Evolutionary conservation across 2,329 filamentous ascomycete genomes (phyloP).

Genomic region (Claviceps sp.): DNA sequence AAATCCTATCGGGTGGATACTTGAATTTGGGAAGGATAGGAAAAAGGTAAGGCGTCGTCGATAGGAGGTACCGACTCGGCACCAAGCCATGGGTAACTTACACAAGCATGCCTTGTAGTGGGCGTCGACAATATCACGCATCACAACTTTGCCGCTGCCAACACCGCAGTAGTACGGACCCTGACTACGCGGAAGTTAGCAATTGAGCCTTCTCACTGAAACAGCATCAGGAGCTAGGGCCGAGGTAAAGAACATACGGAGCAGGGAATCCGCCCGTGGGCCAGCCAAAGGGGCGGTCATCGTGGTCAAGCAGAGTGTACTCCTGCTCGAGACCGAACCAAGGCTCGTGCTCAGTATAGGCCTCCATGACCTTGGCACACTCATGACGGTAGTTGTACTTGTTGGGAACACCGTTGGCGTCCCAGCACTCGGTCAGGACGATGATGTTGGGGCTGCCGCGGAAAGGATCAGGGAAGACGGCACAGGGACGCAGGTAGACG

Average conservation of each 20-base stretch:
- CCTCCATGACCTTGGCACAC: constrained; percentile 77
- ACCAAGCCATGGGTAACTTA: constrained; percentile 10
- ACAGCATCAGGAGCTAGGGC: neutral
- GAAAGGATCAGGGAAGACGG: constrained; percentile 87
- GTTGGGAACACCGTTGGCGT: constrained; percentile 87
- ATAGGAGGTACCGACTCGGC: neutral
- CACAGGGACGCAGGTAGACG: constrained; percentile 86
- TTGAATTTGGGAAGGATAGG: neutral
- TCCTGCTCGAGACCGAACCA: constrained; percentile 99
- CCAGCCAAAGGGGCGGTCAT: constrained; percentile 76
- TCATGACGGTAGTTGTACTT: constrained; percentile 98
- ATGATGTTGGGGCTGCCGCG: constrained; percentile 81
- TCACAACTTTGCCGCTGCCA: constrained; percentile 90
- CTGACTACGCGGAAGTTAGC: constrained; percentile 15
- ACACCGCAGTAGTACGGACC: constrained; percentile 64
- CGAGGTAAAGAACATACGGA: constrained; percentile 29
- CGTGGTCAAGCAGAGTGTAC: constrained; percentile 67
- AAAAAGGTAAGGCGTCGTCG: neutral
- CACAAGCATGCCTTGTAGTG: constrained; percentile 55
- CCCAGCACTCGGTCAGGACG: constrained; percentile 90
- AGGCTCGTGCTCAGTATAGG: constrained; percentile 67
- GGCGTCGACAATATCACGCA: constrained; percentile 87
- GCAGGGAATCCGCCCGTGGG: constrained; percentile 66
- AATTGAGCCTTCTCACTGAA: neutral
- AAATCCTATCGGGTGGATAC: neutral